phyloP scores from a whole-genome alignment of 169 alveolate genomes.

The Hepatocystis sp. region DNA sequence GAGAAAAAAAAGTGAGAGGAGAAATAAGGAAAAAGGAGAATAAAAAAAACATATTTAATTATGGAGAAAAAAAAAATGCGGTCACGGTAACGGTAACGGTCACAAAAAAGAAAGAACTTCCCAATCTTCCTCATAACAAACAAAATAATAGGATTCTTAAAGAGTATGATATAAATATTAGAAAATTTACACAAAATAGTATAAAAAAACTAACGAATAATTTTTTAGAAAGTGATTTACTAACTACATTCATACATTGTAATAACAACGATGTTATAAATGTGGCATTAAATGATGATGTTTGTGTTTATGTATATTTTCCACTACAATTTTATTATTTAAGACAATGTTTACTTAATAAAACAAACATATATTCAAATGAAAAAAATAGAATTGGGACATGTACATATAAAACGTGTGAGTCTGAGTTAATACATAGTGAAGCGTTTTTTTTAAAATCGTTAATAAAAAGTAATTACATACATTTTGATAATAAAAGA shows the following conservation, averaged over 20 bases:
- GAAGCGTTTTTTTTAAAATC: constrained; percentile 49
- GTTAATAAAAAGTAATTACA: constrained; percentile 60
- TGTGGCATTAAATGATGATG: constrained; percentile 14
- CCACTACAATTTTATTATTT: constrained; percentile 69
- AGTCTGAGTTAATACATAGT: no score
- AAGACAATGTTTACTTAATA: constrained; percentile 29
- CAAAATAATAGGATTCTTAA: background rate
- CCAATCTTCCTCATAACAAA: no score
- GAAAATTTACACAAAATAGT: constrained; percentile 25
- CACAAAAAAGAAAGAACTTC: background rate
- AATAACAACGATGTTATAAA: constrained; percentile 26
- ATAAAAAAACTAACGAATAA: constrained; percentile 5
- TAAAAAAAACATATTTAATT: no score
- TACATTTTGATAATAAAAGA: constrained; percentile 58
- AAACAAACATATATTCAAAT: no score
- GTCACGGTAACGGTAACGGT: background rate
- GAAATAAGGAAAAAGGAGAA: background rate
- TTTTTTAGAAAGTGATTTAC: background rate
- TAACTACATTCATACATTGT: constrained; percentile 21
- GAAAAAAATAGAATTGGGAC: no score
- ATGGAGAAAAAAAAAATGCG: constrained; percentile 3
- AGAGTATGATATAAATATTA: constrained; percentile 6
- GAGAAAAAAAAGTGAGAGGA: no score
- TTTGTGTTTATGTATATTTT: constrained; percentile 40
- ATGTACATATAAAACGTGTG: no score